Conservation (phyloP, 495 filamentous ascomycete genomes). For the Hypoxylon perforatum region DNA sequence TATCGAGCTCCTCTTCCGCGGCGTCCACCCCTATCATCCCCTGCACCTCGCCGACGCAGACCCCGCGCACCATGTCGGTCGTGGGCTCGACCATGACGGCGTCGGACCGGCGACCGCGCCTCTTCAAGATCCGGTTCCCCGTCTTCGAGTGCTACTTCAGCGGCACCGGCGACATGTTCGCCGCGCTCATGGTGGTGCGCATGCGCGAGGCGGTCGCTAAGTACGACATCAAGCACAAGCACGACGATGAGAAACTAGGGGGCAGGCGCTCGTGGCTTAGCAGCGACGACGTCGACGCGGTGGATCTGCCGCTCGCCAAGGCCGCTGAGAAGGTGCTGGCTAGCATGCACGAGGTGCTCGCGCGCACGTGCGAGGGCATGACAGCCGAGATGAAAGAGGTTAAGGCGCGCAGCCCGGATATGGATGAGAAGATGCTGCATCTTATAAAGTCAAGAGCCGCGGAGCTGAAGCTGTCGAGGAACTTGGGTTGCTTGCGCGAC, state of each 20-base stretch:
- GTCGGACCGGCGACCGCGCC: slow-evolving; percentile 71
- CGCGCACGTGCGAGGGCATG: slow-evolving; percentile 77
- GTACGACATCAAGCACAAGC: slow-evolving; percentile 15
- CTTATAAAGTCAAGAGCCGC: slow-evolving; percentile 78
- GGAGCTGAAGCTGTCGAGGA: slow-evolving; percentile 82
- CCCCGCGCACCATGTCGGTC: slow-evolving; percentile 67
- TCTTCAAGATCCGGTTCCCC: slow-evolving; percentile 86
- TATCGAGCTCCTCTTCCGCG: slow-evolving; percentile 46
- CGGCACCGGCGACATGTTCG: slow-evolving; percentile 98
- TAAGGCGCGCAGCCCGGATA: slow-evolving; percentile 43
- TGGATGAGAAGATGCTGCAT: slow-evolving; percentile 71
- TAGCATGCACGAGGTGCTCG: slow-evolving; percentile 88
- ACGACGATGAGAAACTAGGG: slow-evolving; percentile 55
- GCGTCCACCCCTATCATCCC: slow-evolving; percentile 43
- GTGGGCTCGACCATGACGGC: slow-evolving; percentile 80
- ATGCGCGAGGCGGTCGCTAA: slow-evolving; percentile 79
- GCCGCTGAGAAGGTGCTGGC: slow-evolving; percentile 89
- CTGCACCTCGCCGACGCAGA: slow-evolving; percentile 46
- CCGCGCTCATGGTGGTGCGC: slow-evolving; percentile 87
- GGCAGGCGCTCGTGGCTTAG: slow-evolving; percentile 72
- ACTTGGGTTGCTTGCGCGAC: slow-evolving; percentile 70
- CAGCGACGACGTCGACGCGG: slow-evolving; percentile 70
- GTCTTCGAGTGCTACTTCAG: slow-evolving; percentile 92
- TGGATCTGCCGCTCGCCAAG: slow-evolving; percentile 81
- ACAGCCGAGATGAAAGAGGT: slow-evolving; percentile 44